A percentile compares a stretch with the other conserved stretches of the same genome.
phyloP scores from a whole-genome alignment of 2,329 filamentous ascomycete genomes.

The Colletotrichum endophyticum region DNA sequence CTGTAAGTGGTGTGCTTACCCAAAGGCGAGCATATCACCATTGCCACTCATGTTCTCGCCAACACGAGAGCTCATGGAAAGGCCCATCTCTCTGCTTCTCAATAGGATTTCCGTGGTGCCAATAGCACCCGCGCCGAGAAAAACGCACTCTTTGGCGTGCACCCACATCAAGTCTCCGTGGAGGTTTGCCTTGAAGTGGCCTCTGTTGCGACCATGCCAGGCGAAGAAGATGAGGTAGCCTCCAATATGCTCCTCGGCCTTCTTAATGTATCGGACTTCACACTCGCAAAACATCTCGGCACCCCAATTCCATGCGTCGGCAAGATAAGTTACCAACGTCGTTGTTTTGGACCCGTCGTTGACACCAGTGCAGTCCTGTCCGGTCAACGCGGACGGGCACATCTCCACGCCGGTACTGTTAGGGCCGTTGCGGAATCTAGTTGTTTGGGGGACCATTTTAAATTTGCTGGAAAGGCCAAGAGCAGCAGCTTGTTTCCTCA shows the following conservation, averaged over 20 bases:
- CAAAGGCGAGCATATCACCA: slow-evolving; percentile 69
- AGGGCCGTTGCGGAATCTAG: slow-evolving; percentile 63
- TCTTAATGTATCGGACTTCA: slow-evolving; percentile 67
- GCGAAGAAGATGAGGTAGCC: slow-evolving; percentile 70
- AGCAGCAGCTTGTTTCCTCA: slow-evolving; percentile 60
- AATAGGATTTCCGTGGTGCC: slow-evolving; percentile 71
- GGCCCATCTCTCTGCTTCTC: slow-evolving; percentile 61
- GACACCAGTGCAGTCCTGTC: slow-evolving; percentile 67
- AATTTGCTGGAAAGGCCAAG: slow-evolving; percentile 59
- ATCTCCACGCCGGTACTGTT: slow-evolving; percentile 71
- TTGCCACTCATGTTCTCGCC: slow-evolving; percentile 70
- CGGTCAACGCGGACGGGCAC: slow-evolving; percentile 62
- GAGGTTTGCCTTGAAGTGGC: slow-evolving; percentile 57
- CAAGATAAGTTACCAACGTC: slow-evolving; percentile 69
- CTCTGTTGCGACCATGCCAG: slow-evolving; percentile 66
- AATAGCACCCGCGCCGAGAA: slow-evolving; percentile 68
- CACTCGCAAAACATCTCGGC: slow-evolving; percentile 74
- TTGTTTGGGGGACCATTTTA: slow-evolving; percentile 63
- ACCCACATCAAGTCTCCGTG: slow-evolving; percentile 71
- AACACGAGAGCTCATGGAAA: slow-evolving; percentile 61
- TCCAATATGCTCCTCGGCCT: slow-evolving; percentile 46
- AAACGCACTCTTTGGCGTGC: slow-evolving; percentile 67
- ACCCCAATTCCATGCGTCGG: slow-evolving; percentile 75
- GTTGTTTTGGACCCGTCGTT: slow-evolving; percentile 74
- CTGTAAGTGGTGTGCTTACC: slow-evolving; percentile 37